These are phyloP conservation scores for Lentinus brumalis DNA, from an alignment of 768 basidiomycete genomes.

Conservation along the genomic window DNA sequence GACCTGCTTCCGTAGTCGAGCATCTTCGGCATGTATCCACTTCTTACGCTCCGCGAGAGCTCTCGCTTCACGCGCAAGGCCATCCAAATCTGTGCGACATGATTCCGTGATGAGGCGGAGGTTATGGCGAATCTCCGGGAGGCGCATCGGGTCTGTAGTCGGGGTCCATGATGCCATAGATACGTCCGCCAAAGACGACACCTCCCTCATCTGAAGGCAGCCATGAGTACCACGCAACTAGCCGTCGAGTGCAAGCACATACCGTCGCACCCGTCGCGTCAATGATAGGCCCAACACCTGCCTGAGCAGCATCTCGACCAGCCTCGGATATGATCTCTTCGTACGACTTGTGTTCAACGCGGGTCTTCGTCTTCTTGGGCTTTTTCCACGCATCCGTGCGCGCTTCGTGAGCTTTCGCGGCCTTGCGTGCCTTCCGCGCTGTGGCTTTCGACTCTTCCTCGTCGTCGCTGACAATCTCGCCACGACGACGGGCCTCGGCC, in stretches of 20 bases:
- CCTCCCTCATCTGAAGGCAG: constrained; percentile 70
- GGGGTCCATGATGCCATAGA: constrained; percentile 82
- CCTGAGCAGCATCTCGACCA: constrained; percentile 53
- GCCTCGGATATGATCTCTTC: constrained; percentile 93
- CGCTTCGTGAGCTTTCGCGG: constrained; percentile 56
- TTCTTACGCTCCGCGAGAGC: constrained; percentile 78
- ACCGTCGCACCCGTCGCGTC: constrained; percentile 95
- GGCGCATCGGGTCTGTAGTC: constrained; percentile 80
- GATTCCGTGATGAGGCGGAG: constrained; percentile 82
- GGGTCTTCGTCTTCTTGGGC: constrained; percentile 81
- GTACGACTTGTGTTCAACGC: constrained; percentile 93
- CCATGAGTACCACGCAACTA: constrained; percentile 6
- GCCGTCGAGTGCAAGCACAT: constrained; percentile 32
- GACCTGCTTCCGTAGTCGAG: constrained; percentile 66
- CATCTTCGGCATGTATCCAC: constrained; percentile 70
- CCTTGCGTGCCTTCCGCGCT: constrained; percentile 51
- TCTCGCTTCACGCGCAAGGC: constrained; percentile 88
- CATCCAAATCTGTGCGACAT: constrained; percentile 83
- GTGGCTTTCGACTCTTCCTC: constrained; percentile 49
- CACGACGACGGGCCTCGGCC: constrained; percentile 73
- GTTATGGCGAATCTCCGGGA: constrained; percentile 98
- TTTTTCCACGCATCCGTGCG: constrained; percentile 84
- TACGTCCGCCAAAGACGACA: constrained; percentile 80
- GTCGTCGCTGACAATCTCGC: constrained; percentile 75
- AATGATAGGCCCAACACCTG: constrained; percentile 83